phyloP scores from a whole-genome alignment of 148 eudicot species.

The Vaccinium vitisidaea region DNA sequence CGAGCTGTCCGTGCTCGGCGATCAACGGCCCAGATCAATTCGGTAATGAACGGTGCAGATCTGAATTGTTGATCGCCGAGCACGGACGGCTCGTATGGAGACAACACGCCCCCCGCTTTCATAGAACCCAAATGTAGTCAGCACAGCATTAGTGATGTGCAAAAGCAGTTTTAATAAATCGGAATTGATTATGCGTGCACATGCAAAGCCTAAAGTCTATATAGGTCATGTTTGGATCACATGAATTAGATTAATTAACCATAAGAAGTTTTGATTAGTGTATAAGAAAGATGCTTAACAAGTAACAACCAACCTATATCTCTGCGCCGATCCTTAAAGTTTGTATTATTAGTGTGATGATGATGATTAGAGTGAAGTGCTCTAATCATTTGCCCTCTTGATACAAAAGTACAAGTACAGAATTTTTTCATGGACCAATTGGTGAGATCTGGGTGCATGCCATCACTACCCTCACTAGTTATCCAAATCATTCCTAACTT shows the following conservation, averaged over 20 bases:
- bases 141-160: background rate
- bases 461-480: background rate
- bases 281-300: background rate
- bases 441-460: constrained; percentile 2
- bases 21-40: too few relatives aligned
- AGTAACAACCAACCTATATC: background rate
- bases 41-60: too few relatives aligned
- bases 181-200: background rate
- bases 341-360: background rate
- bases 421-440: background rate
- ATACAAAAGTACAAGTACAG: background rate
- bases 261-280: background rate
- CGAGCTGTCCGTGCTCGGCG: too few relatives aligned
- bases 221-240: background rate
- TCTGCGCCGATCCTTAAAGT: background rate
- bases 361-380: constrained; percentile 1
- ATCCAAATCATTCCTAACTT: background rate
- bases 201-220: background rate
- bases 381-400: background rate
- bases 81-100: too few relatives aligned
- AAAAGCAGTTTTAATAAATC: background rate
- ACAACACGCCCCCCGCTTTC: too few relatives aligned
- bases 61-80: too few relatives aligned
- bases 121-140: too few relatives aligned
- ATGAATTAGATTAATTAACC: background rate